These are phyloP conservation scores for Remersonia thermophila DNA, from an alignment of 2,329 filamentous ascomycete species.

Conservation along the genomic window DNA sequence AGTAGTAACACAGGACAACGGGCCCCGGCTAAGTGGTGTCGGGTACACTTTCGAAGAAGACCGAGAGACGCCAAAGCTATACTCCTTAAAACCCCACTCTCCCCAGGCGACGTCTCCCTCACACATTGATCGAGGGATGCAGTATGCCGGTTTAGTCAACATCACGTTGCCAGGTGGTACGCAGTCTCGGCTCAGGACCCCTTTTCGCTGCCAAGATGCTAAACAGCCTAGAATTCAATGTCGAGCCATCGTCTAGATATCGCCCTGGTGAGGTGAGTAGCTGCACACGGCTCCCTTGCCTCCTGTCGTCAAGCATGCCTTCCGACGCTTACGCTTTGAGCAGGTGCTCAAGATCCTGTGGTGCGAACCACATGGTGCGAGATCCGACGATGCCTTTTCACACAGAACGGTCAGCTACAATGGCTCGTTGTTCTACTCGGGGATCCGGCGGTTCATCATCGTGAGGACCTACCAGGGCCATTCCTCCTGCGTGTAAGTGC, in stretches of 20 bases:
- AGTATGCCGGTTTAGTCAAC: too few species aligned
- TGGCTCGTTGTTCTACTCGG: conserved; percentile 31
- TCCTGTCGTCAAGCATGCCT: not conserved
- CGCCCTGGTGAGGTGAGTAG: conserved; percentile 28
- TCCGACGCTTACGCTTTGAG: not conserved
- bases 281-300: too few species aligned
- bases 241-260: conserved; percentile 29
- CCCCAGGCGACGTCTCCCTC: too few species aligned
- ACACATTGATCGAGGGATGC: too few species aligned
- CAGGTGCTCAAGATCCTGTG: conserved; percentile 44
- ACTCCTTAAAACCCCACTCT: too few species aligned
- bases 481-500: conserved; percentile 42
- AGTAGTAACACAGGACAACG: too few species aligned
- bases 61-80: too few species aligned
- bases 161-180: not conserved
- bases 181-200: not conserved
- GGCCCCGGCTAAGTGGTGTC: too few species aligned
- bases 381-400: not conserved
- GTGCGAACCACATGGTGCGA: conserved; percentile 36
- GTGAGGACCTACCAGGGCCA: conserved; percentile 39
- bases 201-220: not conserved
- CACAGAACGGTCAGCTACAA: conserved; percentile 16
- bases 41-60: too few species aligned
- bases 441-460: conserved; percentile 43
- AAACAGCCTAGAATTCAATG: conserved; percentile 24